These are phyloP conservation scores for Lactarius hengduanensis DNA, from an alignment of 768 basidiomycete genomes.

Conservation along the genomic window DNA sequence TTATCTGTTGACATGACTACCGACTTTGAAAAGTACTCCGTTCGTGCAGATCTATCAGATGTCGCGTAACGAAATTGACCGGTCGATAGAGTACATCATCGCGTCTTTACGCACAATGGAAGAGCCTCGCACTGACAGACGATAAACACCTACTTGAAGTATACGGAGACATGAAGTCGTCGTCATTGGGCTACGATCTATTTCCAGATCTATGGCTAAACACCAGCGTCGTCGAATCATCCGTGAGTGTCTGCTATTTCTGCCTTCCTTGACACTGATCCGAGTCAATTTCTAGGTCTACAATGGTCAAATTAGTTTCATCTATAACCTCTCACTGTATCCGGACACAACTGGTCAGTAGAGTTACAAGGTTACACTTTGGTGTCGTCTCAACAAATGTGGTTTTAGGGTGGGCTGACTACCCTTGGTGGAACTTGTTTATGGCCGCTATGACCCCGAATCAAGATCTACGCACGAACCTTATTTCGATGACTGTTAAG, in stretches of 20 bases:
- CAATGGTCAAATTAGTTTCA: constrained; percentile 6
- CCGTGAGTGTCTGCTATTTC: constrained; percentile 12
- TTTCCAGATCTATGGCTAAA: constrained; percentile 58
- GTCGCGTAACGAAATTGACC: background rate
- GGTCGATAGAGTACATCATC: background rate
- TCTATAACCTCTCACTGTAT: background rate
- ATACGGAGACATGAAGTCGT: constrained; percentile 36
- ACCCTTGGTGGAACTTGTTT: constrained; percentile 17
- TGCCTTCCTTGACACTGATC: background rate
- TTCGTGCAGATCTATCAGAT: constrained; percentile 21
- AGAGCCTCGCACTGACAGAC: constrained; percentile 9
- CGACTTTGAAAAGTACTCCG: constrained; percentile 32
- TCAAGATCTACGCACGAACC: background rate
- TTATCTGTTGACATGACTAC: constrained; percentile 28
- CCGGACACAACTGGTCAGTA: constrained; percentile 3
- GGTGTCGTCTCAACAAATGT: background rate
- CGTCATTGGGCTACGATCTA: constrained; percentile 63
- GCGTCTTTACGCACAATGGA: constrained; percentile 17
- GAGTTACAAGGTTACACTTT: background rate
- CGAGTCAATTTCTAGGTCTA: constrained; percentile 14
- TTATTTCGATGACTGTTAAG: constrained; percentile 17
- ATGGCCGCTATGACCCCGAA: constrained; percentile 12
- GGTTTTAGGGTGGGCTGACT: background rate
- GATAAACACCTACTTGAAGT: constrained; percentile 15
- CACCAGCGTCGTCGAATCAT: constrained; percentile 46